Conservation (phyloP, 2,329 filamentous ascomycete genomes). For the Dactylellina haptotyla region DNA sequence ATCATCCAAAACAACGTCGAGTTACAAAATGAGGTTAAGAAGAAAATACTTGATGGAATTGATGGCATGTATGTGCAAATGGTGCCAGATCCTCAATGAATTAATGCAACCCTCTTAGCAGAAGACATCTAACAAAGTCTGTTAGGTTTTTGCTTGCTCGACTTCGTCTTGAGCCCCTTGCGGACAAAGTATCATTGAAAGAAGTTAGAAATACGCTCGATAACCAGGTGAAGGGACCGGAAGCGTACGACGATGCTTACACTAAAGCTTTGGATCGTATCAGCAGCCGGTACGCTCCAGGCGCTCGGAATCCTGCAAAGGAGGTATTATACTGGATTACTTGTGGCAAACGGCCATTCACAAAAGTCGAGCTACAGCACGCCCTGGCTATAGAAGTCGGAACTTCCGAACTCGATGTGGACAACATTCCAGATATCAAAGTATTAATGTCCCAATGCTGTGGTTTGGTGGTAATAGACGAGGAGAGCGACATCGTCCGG, state of each 20-base stretch:
- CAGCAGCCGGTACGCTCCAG: background rate
- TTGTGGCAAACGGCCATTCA: conserved; percentile 17
- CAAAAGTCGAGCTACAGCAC: conserved; percentile 16
- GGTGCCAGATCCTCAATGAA: background rate
- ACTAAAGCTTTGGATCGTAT: background rate
- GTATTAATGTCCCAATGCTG: conserved; percentile 51
- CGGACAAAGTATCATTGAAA: background rate
- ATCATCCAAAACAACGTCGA: background rate
- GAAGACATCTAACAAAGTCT: background rate
- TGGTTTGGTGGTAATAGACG: conserved; percentile 58
- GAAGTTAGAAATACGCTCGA: conserved; percentile 60
- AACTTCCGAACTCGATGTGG: background rate
- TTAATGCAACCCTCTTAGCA: conserved; percentile 50
- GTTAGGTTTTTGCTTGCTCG: background rate
- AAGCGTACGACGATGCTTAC: background rate
- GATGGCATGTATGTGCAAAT: background rate
- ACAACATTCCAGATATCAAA: background rate
- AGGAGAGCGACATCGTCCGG: conserved; percentile 56
- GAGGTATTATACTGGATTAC: conserved; percentile 3
- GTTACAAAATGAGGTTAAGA: background rate
- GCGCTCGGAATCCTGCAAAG: background rate
- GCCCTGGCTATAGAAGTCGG: background rate
- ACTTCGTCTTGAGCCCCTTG: background rate
- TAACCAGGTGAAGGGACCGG: background rate
- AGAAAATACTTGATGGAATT: background rate